phyloP scores from a whole-genome alignment of 1,284 basidiomycete species.

The Leccinum fuscescens region DNA sequence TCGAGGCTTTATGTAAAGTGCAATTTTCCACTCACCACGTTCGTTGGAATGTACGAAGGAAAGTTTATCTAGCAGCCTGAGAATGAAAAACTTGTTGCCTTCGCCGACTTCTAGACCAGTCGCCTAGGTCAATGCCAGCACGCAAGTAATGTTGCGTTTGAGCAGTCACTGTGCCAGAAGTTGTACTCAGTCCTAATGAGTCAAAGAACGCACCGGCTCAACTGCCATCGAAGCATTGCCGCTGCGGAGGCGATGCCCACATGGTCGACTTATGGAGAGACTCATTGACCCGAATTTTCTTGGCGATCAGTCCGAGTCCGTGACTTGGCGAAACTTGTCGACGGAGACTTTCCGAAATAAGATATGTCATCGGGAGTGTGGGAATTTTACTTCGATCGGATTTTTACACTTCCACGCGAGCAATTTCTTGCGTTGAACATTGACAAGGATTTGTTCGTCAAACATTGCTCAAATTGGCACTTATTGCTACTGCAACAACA shows the following conservation, averaged over 20 bases:
- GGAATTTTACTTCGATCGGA: constrained; percentile 8
- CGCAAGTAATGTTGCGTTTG: not conserved
- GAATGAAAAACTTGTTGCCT: not conserved
- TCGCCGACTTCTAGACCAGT: not conserved
- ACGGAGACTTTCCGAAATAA: constrained; percentile 21
- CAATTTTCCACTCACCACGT: constrained; percentile 11
- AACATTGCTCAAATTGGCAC: not conserved
- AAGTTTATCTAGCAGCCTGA: not conserved
- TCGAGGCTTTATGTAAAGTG: not conserved
- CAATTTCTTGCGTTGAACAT: not conserved
- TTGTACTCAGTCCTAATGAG: not conserved
- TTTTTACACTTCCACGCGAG: not conserved
- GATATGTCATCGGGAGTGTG: constrained; percentile 25
- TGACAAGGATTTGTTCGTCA: not conserved
- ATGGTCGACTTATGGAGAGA: not conserved
- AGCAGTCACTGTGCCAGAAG: not conserved
- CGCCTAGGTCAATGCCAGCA: not conserved
- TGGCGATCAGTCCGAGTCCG: too few relatives aligned
- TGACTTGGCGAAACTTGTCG: not conserved
- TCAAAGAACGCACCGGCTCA: not conserved
- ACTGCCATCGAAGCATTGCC: not conserved
- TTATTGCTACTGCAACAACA: not conserved
- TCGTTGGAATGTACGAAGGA: constrained; percentile 12
- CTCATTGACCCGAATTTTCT: not conserved
- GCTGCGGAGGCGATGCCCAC: not conserved